phyloP scores from a whole-genome alignment of 495 filamentous ascomycete genomes.

The Tuber indicum region DNA sequence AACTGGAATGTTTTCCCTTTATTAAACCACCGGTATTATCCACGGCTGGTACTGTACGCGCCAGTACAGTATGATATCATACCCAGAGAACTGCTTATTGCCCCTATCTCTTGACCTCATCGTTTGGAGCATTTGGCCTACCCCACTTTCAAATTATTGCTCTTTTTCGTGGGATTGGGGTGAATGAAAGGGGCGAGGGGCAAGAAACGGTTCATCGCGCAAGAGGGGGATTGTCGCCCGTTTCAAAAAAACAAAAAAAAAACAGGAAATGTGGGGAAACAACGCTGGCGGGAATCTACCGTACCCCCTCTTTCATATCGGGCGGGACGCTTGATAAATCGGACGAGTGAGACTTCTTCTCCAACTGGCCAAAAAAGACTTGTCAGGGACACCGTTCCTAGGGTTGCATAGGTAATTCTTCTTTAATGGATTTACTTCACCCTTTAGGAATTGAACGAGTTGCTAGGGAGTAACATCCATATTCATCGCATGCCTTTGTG shows the following conservation, averaged over 20 bases:
- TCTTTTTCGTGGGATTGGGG: not conserved
- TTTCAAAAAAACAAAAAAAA: not conserved
- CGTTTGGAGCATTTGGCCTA: not conserved
- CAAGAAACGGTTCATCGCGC: not conserved
- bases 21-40: not conserved
- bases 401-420: not conserved
- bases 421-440: not conserved
- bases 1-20: not conserved
- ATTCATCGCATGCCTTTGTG: not conserved
- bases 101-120: not conserved
- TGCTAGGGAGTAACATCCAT: not conserved
- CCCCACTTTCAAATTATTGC: not conserved
- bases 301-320: not conserved
- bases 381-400: not conserved
- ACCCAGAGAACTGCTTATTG: not conserved
- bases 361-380: not conserved
- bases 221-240: not conserved
- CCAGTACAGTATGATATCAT: not conserved
- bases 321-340: not conserved
- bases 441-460: not conserved
- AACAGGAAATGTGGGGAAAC: not conserved
- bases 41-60: not conserved
- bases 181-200: not conserved
- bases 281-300: not conserved
- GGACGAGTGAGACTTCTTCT: not conserved